Percentiles rank a stretch among this genome's conserved stretches.
Conservation (phyloP, 768 basidiomycete genomes). For the Suillus luteus region DNA sequence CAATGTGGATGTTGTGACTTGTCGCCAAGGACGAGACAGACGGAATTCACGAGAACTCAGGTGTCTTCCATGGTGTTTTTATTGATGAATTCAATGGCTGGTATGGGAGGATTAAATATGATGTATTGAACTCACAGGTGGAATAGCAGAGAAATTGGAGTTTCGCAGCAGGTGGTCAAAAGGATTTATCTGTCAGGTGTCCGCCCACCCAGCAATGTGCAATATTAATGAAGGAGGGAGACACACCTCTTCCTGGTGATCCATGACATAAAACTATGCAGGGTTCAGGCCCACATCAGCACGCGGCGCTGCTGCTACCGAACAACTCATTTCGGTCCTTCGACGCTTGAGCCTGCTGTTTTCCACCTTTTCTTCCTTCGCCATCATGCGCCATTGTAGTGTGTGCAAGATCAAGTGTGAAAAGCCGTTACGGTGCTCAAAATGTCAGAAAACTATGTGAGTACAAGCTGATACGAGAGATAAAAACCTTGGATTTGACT, state of each 20-base stretch:
- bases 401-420: slow-evolving; percentile 22
- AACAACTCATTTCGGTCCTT: not conserved
- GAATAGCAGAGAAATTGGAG: not conserved
- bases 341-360: not conserved
- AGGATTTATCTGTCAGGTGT: not conserved
- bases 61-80: not conserved
- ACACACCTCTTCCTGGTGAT: not conserved
- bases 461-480: not conserved
- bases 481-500: not conserved
- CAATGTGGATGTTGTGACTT: not conserved
- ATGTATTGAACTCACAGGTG: not conserved
- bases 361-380: not conserved
- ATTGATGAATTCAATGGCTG: not conserved
- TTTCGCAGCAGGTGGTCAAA: too few relatives aligned
- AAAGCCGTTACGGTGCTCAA: slow-evolving; percentile 21
- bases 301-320: not conserved
- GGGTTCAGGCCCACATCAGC: not conserved
- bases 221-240: not conserved
- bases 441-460: slow-evolving; percentile 24
- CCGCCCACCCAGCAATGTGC: not conserved
- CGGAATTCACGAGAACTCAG: not conserved
- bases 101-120: not conserved
- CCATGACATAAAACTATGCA: not conserved
- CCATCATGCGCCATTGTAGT: not conserved
- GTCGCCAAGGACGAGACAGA: not conserved